These are phyloP conservation scores for Talaromyces sp. DNA, from an alignment of 2,329 filamentous ascomycete genomes.

Conservation along the genomic window DNA sequence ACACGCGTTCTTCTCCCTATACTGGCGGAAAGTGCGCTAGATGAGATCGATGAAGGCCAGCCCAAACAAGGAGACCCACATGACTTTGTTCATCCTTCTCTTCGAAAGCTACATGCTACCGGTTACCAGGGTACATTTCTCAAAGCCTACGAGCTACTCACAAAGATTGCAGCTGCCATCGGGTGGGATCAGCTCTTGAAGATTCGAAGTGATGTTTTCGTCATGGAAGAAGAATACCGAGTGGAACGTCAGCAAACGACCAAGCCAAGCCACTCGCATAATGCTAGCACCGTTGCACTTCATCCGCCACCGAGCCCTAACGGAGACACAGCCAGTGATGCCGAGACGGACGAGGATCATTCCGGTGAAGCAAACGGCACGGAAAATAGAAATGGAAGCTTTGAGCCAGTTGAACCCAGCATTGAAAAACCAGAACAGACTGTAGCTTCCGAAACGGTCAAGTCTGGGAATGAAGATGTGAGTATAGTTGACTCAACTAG, in stretches of 20 bases:
- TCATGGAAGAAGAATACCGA: constrained; percentile 99
- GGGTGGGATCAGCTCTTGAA: constrained; percentile 96
- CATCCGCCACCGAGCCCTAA: constrained; percentile 60
- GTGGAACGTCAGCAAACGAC: constrained; percentile 57
- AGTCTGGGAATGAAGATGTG: constrained; percentile 70
- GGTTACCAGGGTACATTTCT: constrained; percentile 93
- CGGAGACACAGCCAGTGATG: constrained; percentile 36
- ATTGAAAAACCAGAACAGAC: constrained; percentile 79
- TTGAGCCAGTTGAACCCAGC: constrained; percentile 23
- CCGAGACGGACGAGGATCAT: constrained; percentile 27
- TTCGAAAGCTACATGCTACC: constrained; percentile 81
- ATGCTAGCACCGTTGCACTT: constrained; percentile 75
- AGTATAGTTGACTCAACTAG: constrained; percentile 25
- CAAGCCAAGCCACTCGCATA: constrained; percentile 48
- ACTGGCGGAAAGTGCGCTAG: constrained; percentile 80
- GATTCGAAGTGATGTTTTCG: constrained; percentile 94
- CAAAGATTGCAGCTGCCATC: constrained; percentile 93
- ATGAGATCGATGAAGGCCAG: constrained; percentile 92
- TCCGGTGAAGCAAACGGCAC: constrained; percentile 27
- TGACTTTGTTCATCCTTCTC: constrained; percentile 81
- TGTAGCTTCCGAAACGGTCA: constrained; percentile 71
- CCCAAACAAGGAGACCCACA: constrained; percentile 67
- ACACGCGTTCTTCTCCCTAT: constrained; percentile 83
- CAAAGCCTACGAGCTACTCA: constrained; percentile 88
- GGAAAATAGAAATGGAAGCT: constrained; percentile 30